Conservation (phyloP, 805 yeast genomes). For the Schwanniomyces occidentalis region DNA sequence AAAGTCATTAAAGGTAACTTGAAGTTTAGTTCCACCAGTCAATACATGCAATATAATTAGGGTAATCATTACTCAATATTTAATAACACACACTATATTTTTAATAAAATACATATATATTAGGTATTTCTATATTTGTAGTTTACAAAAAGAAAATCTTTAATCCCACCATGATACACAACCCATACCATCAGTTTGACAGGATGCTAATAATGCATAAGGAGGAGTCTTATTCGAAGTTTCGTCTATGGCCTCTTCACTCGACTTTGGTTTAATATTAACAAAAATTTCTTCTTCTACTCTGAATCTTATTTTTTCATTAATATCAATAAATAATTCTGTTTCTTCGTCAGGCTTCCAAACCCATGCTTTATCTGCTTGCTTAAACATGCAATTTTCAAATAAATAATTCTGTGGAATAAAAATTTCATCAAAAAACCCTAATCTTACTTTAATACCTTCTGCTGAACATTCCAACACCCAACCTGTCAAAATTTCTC, state of each 20-base stretch:
- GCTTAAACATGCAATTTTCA: conserved; percentile 66
- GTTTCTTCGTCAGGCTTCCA: conserved; percentile 82
- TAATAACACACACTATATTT: no score
- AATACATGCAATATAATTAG: conserved; percentile 97
- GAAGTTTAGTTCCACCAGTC: conserved; percentile 95
- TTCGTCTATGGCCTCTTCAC: conserved; percentile 48
- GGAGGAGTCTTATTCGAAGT: conserved; percentile 60
- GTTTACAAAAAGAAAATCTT: conserved; percentile 6
- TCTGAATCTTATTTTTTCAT: conserved; percentile 89
- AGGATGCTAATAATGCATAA: conserved; percentile 81
- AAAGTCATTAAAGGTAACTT: conserved; percentile 98
- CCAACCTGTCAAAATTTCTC: conserved; percentile 92
- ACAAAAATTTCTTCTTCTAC: conserved; percentile 87
- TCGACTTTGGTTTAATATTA: conserved; percentile 77
- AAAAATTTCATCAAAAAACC: conserved; percentile 88
- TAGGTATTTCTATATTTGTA: conserved; percentile 1
- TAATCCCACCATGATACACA: conserved; percentile 95
- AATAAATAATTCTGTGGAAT: conserved; percentile 82
- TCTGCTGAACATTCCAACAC: conserved; percentile 83
- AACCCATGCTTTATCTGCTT: conserved; percentile 91
- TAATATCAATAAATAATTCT: conserved; percentile 79
- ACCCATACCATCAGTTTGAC: conserved; percentile 97
- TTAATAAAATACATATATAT: conserved; percentile 3
- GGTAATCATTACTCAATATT: no score
- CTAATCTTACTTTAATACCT: conserved; percentile 83